phyloP scores from a whole-genome alignment of 1,284 basidiomycete species.

The Pseudozyma pruni region DNA sequence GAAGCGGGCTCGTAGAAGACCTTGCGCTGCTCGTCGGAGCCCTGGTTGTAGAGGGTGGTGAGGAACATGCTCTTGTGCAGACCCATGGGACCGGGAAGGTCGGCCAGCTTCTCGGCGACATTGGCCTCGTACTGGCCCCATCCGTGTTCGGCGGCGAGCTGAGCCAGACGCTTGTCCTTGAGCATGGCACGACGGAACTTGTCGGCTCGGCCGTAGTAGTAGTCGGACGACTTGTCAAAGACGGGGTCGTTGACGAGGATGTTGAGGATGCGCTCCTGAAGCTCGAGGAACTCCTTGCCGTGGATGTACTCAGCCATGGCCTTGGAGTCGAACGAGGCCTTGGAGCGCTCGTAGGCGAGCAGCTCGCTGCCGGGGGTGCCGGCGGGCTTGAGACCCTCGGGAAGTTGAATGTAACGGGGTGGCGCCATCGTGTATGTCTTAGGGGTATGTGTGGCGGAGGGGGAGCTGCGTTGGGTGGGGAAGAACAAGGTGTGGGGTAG shows the following conservation, averaged over 20 bases:
- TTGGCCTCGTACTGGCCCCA: conserved; percentile 45
- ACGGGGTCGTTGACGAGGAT: conserved; percentile 73
- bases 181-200: conserved; percentile 65
- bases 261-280: conserved; percentile 71
- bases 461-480: neutral
- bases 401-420: conserved; percentile 47
- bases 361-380: conserved; percentile 55
- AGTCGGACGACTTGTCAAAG: conserved; percentile 77
- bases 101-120: conserved; percentile 57
- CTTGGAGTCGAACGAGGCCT: conserved; percentile 59
- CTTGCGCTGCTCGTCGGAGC: conserved; percentile 59
- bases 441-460: neutral
- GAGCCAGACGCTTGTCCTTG: conserved; percentile 68
- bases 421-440: conserved; percentile 29
- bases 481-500: neutral
- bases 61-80: conserved; percentile 64
- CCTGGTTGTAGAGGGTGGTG: conserved; percentile 62
- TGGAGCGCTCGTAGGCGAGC: conserved; percentile 56
- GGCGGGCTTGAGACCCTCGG: conserved; percentile 59
- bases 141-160: conserved; percentile 69
- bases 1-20: conserved; percentile 57
- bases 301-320: conserved; percentile 60
- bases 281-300: conserved; percentile 63
- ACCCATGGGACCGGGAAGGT: conserved; percentile 58
- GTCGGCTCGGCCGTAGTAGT: conserved; percentile 66